phyloP scores from a whole-genome alignment of 2,329 filamentous ascomycete species.

The Monosporascus sp. region DNA sequence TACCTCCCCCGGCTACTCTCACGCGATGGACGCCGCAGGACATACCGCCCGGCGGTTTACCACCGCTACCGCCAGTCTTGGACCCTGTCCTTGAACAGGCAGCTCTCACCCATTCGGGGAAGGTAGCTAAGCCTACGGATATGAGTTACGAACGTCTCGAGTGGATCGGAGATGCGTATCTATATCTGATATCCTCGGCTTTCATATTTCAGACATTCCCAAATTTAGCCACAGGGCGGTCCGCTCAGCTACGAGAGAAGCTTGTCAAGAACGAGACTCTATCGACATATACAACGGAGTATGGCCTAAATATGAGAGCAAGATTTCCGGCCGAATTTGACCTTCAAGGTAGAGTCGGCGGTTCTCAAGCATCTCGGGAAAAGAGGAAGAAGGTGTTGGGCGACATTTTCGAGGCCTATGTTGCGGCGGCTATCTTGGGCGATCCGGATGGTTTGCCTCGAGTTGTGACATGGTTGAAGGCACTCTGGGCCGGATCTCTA shows the following conservation, averaged over 20 bases:
- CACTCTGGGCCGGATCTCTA: slow-evolving; percentile 66
- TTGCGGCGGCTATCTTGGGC: slow-evolving; percentile 70
- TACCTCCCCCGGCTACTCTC: slow-evolving; percentile 23
- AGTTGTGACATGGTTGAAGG: slow-evolving; percentile 65
- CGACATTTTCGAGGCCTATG: slow-evolving; percentile 88
- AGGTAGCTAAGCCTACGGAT: slow-evolving; percentile 28
- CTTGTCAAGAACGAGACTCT: slow-evolving; percentile 79
- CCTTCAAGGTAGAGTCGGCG: slow-evolving; percentile 26
- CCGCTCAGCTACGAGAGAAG: slow-evolving; percentile 70
- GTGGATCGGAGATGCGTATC: slow-evolving; percentile 81
- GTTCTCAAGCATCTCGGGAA: slow-evolving; percentile 39
- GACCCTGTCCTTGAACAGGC: slow-evolving; percentile 55
- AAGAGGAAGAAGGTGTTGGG: slow-evolving; percentile 68
- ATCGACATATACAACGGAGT: slow-evolving; percentile 61
- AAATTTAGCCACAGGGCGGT: slow-evolving; percentile 58
- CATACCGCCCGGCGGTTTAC: slow-evolving; percentile 39
- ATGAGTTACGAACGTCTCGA: slow-evolving; percentile 76
- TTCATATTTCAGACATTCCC: slow-evolving; percentile 71
- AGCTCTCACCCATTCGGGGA: slow-evolving; percentile 62
- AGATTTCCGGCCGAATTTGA: slow-evolving; percentile 46
- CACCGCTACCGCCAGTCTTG: slow-evolving; percentile 55
- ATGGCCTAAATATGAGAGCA: slow-evolving; percentile 63
- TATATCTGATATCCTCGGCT: slow-evolving; percentile 70
- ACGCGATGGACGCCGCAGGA: slow-evolving; percentile 47
- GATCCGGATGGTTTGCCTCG: slow-evolving; percentile 57